Conservation (phyloP, 495 filamentous ascomycete species). For the Astrothelium macrocarpum region DNA sequence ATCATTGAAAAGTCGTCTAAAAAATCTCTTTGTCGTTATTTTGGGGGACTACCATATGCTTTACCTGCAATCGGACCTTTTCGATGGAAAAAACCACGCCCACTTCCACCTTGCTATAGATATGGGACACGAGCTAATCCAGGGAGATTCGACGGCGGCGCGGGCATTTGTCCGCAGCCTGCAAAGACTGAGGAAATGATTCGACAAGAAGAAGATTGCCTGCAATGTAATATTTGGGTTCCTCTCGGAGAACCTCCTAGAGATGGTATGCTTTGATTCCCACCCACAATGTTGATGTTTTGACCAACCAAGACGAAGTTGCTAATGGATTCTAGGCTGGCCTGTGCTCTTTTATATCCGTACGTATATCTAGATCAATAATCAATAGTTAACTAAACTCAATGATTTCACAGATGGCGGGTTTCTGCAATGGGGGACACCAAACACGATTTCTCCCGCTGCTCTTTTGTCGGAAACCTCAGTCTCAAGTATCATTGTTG, state of each 20-base stretch:
- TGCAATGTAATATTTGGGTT: constrained; percentile 39
- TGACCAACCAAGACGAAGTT: not conserved
- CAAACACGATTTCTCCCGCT: constrained; percentile 32
- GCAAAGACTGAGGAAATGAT: constrained; percentile 13
- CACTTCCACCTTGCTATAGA: constrained; percentile 30
- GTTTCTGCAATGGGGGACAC: constrained; percentile 47
- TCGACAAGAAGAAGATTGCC: constrained; percentile 38
- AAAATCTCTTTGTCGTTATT: constrained; percentile 28
- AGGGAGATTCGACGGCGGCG: constrained; percentile 29
- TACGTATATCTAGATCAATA: constrained; percentile 12
- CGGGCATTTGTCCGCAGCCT: constrained; percentile 37
- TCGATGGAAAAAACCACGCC: constrained; percentile 36
- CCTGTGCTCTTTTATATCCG: constrained; percentile 36
- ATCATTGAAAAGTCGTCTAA: constrained; percentile 10
- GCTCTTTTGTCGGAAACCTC: constrained; percentile 27
- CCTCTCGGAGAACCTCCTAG: constrained; percentile 26
- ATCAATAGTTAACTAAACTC: not conserved
- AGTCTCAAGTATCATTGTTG: constrained; percentile 28
- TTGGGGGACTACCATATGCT: constrained; percentile 40
- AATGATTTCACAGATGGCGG: constrained; percentile 38
- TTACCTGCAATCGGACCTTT: constrained; percentile 35
- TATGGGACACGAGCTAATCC: constrained; percentile 33
- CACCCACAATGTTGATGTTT: not conserved
- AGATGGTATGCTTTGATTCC: constrained; percentile 15
- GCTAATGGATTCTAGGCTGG: constrained; percentile 21